phyloP scores from a whole-genome alignment of 73 alveolate genomes.

The Blepharisma japonicum region DNA sequence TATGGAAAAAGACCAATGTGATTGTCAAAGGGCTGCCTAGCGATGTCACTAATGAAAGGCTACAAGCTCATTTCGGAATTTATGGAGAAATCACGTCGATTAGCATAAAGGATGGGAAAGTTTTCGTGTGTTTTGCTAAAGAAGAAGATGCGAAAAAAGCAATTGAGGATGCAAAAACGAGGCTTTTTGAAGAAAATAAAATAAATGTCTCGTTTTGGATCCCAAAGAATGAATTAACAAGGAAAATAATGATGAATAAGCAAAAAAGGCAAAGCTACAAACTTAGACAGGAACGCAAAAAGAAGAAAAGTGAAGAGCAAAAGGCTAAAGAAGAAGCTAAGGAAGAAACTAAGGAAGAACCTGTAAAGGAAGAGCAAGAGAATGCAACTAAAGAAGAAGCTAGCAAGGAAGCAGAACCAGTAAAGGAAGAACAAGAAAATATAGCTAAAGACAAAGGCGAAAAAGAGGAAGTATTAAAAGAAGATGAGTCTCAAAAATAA shows the following conservation, averaged over 20 bases:
- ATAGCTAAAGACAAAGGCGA: no score
- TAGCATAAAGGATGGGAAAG: background rate
- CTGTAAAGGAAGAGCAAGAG: no score
- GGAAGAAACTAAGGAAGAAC: no score
- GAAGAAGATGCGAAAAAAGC: slow-evolving; percentile 8
- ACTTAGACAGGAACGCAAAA: background rate
- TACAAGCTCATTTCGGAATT: background rate
- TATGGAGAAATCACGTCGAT: background rate
- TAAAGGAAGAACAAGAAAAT: no score
- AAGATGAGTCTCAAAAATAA: no score
- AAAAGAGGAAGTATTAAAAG: no score
- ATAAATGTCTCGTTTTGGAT: background rate
- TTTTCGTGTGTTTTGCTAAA: background rate
- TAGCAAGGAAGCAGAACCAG: no score
- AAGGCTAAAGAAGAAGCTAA: background rate
- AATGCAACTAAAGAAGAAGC: no score
- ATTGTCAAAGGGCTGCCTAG: background rate
- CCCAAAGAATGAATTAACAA: background rate
- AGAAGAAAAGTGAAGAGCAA: background rate
- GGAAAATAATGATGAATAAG: background rate
- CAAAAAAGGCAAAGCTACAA: background rate
- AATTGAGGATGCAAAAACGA: background rate
- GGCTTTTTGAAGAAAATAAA: background rate
- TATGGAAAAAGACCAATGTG: background rate
- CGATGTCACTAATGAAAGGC: background rate